These are phyloP conservation scores for Cokeromyces recurvatus DNA, from an alignment of 371 early-diverging fungal genomes.

Conservation along the genomic window DNA sequence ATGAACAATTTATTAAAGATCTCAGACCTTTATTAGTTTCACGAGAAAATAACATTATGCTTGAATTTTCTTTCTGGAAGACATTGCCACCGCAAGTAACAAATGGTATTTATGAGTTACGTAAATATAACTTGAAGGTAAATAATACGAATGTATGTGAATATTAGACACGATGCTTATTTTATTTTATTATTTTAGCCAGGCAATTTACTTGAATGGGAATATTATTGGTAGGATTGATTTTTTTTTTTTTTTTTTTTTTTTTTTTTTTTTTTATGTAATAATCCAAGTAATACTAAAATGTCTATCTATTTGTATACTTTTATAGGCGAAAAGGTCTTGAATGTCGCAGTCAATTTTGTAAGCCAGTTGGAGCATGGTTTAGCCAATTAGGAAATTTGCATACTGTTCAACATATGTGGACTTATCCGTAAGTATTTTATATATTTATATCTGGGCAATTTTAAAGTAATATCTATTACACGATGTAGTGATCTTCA, in stretches of 20 bases:
- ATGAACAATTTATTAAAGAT: slow-evolving; percentile 52
- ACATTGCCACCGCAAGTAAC: slow-evolving; percentile 69
- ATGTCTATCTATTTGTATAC: no score
- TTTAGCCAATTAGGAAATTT: slow-evolving; percentile 88
- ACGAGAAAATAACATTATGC: slow-evolving; percentile 80
- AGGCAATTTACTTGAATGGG: slow-evolving; percentile 90
- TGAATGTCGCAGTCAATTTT: slow-evolving; percentile 81
- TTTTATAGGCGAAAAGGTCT: slow-evolving; percentile 70
- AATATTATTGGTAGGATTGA: slow-evolving; percentile 67
- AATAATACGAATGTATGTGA: not conserved
- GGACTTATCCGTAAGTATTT: slow-evolving; percentile 84
- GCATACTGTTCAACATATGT: slow-evolving; percentile 91
- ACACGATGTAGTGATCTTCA: slow-evolving; percentile 58
- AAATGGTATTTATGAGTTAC: slow-evolving; percentile 86
- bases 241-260: no score
- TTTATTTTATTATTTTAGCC: slow-evolving; percentile 46
- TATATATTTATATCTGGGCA: no score
- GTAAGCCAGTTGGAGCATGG: slow-evolving; percentile 94
- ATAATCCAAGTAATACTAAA: no score
- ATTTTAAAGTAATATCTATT: not conserved
- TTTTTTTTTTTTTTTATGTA: no score
- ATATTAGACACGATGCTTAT: no score
- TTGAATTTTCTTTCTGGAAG: slow-evolving; percentile 92
- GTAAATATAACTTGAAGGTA: slow-evolving; percentile 81
- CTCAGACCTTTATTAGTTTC: slow-evolving; percentile 66